Evolutionary conservation across 179 eudicot genomes (phyloP).

Genomic region (Nepenthes alata): DNA sequence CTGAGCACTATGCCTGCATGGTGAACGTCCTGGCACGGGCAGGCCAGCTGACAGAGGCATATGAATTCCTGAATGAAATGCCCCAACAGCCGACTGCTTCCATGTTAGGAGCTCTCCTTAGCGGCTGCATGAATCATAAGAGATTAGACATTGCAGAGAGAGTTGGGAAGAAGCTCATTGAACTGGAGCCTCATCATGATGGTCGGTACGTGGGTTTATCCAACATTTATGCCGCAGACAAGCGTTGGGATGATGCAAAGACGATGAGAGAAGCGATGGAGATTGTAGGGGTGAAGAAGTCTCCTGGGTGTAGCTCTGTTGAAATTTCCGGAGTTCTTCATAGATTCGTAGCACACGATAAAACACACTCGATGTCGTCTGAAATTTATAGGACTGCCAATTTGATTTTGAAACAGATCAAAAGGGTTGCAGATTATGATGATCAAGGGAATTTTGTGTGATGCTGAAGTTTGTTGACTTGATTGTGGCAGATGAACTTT

Average conservation of each 20-base stretch:
- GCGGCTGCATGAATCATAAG: constrained; percentile 61
- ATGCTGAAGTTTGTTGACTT: constrained; percentile 3
- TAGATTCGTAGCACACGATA: constrained; percentile 66
- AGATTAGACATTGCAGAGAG: constrained; percentile 52
- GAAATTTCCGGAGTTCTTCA: constrained; percentile 52
- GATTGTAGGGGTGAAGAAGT: constrained; percentile 63
- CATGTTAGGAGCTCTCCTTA: constrained; percentile 55
- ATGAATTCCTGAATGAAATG: constrained; percentile 41
- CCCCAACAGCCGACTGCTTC: constrained; percentile 54
- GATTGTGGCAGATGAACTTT: neutral
- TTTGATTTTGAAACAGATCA: constrained; percentile 37
- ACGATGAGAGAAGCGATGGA: constrained; percentile 59
- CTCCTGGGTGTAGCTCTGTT: constrained; percentile 63
- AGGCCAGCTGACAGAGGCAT: constrained; percentile 51
- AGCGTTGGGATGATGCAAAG: constrained; percentile 58
- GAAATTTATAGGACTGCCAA: constrained; percentile 35
- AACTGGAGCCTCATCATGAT: constrained; percentile 62
- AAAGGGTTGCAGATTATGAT: constrained; percentile 16
- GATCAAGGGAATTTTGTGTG: constrained; percentile 11
- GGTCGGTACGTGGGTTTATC: constrained; percentile 72
- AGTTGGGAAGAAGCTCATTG: constrained; percentile 62
- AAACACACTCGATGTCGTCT: constrained; percentile 39
- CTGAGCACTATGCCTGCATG: constrained; percentile 74
- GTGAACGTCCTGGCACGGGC: constrained; percentile 67
- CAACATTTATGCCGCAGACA: constrained; percentile 50